These are phyloP conservation scores for Aspergillus sparsus DNA, from an alignment of 495 filamentous ascomycete genomes.

Conservation along the genomic window DNA sequence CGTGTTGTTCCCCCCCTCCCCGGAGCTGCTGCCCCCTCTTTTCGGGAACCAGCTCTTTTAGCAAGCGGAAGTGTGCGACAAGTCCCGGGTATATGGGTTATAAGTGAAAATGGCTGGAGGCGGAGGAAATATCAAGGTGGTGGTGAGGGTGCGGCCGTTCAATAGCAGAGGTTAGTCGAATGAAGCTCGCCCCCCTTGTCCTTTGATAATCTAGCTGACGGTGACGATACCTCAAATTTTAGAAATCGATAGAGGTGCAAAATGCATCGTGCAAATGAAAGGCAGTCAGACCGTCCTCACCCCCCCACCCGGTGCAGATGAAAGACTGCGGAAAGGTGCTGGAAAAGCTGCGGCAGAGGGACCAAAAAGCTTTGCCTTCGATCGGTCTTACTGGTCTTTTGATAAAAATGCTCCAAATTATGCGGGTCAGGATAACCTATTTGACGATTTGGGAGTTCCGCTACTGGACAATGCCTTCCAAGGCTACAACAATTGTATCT, in stretches of 20 bases:
- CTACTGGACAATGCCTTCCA: constrained; percentile 97
- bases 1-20: constrained; percentile 33
- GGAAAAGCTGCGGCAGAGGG: constrained; percentile 68
- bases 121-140: constrained; percentile 99
- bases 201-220: background rate
- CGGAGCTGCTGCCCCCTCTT: background rate
- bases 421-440: constrained; percentile 87
- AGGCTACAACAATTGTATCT: constrained; percentile 99
- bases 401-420: constrained; percentile 77
- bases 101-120: constrained; percentile 66
- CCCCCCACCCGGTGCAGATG: constrained; percentile 67
- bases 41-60: constrained; percentile 11
- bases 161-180: constrained; percentile 78
- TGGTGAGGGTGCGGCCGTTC: constrained; percentile 92
- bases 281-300: constrained; percentile 84
- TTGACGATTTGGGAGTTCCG: constrained; percentile 83
- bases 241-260: constrained; percentile 89
- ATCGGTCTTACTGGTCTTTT: constrained; percentile 98
- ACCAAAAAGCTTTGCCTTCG: constrained; percentile 90
- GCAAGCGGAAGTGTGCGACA: constrained; percentile 22
- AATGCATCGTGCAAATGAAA: constrained; percentile 99
- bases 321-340: constrained; percentile 53
- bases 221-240: constrained; percentile 4
- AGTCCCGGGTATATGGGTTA: constrained; percentile 40
- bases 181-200: background rate